A percentile compares a stretch with the other conserved stretches of the same genome.
Conservation (phyloP, 2,329 filamentous ascomycete species). For the Dendryphion nanum region DNA sequence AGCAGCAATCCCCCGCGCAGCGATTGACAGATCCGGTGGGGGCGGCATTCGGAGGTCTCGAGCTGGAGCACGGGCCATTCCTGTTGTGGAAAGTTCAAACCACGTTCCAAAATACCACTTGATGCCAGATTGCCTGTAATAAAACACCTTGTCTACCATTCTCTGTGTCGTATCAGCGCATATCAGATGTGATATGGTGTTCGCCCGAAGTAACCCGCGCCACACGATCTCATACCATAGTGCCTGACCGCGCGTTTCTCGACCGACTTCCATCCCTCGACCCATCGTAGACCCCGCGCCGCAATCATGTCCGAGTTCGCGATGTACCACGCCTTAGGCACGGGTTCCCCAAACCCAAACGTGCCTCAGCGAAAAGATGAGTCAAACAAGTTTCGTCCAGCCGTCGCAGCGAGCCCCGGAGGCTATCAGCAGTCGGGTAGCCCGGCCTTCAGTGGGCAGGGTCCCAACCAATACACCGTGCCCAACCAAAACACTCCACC, state of each 20-base stretch:
- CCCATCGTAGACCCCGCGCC: conserved; percentile 18
- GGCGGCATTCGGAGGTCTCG: not conserved
- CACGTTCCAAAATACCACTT: conserved; percentile 1
- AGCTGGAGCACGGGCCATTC: not conserved
- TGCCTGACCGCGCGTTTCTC: too few species aligned
- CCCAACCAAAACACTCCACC: conserved; percentile 26
- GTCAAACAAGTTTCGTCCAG: conserved; percentile 37
- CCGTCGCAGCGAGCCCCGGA: conserved; percentile 44
- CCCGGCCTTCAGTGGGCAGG: conserved; percentile 20
- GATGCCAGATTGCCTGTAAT: conserved; percentile 9
- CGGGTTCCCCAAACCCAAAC: conserved; percentile 27
- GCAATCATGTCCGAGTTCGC: conserved; percentile 37
- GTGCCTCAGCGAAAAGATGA: conserved; percentile 25
- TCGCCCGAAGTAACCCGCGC: conserved; percentile 11
- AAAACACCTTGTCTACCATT: conserved; percentile 10
- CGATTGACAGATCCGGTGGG: too few species aligned
- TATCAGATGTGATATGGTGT: conserved; percentile 22
- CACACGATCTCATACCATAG: too few species aligned
- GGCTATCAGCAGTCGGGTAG: conserved; percentile 46
- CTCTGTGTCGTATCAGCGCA: conserved; percentile 9
- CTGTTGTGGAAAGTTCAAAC: conserved; percentile 1
- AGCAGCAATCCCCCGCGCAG: too few species aligned
- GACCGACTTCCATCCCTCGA: conserved; percentile 6
- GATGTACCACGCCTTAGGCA: conserved; percentile 37
- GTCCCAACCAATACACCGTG: conserved; percentile 32